Evolutionary conservation across 2,329 filamentous ascomycete species (phyloP), one percentile per base, ranked within the genome.

Genomic region (Tolypocladium ovalisporum): DNA sequence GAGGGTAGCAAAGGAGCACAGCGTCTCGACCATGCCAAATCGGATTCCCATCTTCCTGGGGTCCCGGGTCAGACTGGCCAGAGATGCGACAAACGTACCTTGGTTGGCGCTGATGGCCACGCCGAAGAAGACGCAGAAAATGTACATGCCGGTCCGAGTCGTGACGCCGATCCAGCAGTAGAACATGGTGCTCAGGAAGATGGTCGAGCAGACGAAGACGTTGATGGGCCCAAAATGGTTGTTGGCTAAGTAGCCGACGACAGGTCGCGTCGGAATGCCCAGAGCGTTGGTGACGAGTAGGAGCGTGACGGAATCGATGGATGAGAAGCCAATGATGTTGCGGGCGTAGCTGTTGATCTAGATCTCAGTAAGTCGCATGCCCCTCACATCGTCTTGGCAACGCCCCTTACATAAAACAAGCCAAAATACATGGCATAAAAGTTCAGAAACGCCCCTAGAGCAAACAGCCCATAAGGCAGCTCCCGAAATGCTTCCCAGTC

Each of bases 401-500:
- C n/a, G n/a, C n/a, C 40, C 32, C 75, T 74, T 73, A 73, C 71
- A 76, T 71, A 74, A 58, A 73, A 74, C 60, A 72, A 68, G 55
- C 69, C 71, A 63, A 73, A 73, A 59, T 73, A 73, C 57, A 73
- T 52, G 40, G 63, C 70, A 63, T 72, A 74, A 57, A 73, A 70
- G 59, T 72, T 69, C 61, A 79, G 72, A 62, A 81, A 81, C 34
- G 73, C 70, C 9, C 76, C 78, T 1, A 75, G 67, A 2, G 79
- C 74, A 62, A 79, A 82, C 55, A 81, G 70, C 0, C 76, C 65
- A 58, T 85, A 87, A 17, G 81, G 73, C 0, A 71, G 62, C 64
- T 87, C 84, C 44, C 66, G 73, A 62, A 87, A 84, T 0, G 83
- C 82, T 1, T 68, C 69, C 75, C 74, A 77, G 54, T 86, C 83